These are phyloP conservation scores for Hirsutella minnesotensis DNA, from an alignment of 2,329 filamentous ascomycete genomes.

Conservation along the genomic window DNA sequence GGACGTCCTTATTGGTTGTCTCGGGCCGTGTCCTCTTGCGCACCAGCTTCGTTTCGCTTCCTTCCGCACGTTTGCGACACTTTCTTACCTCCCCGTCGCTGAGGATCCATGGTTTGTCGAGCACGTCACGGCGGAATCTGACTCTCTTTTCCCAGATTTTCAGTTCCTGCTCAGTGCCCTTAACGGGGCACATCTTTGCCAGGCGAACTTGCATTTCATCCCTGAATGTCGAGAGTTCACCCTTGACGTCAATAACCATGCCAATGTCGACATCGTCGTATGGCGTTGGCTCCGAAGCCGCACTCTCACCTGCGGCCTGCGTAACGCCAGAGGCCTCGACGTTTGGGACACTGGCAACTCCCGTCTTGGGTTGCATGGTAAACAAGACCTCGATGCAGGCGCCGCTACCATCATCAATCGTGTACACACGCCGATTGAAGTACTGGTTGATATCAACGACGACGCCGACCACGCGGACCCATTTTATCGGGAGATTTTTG, in stretches of 20 bases:
- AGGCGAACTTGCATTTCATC: conserved; percentile 39
- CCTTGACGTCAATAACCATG: conserved; percentile 44
- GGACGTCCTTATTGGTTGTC: background rate
- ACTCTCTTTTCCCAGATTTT: conserved; percentile 44
- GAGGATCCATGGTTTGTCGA: conserved; percentile 44
- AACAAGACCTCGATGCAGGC: conserved; percentile 37
- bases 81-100: conserved; percentile 33
- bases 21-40: conserved; percentile 13
- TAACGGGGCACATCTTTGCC: conserved; percentile 34
- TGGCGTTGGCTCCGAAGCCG: conserved; percentile 3
- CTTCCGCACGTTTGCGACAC: conserved; percentile 35
- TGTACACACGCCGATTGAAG: conserved; percentile 34
- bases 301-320: background rate
- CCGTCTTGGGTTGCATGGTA: background rate
- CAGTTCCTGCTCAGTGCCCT: conserved; percentile 44
- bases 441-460: conserved; percentile 51
- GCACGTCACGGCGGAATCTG: conserved; percentile 36
- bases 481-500: conserved; percentile 65
- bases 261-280: conserved; percentile 35
- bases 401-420: conserved; percentile 55
- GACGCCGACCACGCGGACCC: conserved; percentile 58
- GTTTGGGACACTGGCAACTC: too few relatives aligned
- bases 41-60: conserved; percentile 14
- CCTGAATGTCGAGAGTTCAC: conserved; percentile 34
- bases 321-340: too few relatives aligned